phyloP scores from a whole-genome alignment of 192 early-diverging fungal species.

The Chytriomyces sp. region DNA sequence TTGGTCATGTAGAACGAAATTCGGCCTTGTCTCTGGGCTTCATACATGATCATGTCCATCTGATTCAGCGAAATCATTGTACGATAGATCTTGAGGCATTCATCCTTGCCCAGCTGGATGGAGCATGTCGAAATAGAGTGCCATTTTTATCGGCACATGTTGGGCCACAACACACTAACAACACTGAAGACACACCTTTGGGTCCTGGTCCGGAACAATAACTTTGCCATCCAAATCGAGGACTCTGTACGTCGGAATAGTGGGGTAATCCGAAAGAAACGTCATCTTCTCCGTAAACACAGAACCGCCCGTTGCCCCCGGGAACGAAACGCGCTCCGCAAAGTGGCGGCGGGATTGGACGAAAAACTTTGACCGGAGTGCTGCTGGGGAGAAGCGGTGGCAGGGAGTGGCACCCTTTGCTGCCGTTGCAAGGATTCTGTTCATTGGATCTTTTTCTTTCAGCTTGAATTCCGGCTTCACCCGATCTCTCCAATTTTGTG shows the following conservation, averaged over 20 bases:
- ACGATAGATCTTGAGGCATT: constrained; percentile 81
- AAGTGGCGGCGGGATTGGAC: too few species aligned
- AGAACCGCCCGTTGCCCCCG: constrained; percentile 52
- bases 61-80: constrained; percentile 88
- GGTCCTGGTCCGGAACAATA: constrained; percentile 70
- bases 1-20: constrained; percentile 99
- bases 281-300: constrained; percentile 54
- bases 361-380: too few species aligned
- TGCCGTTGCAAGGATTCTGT: too few species aligned
- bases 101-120: constrained; percentile 73
- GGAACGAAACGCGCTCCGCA: constrained; percentile 40
- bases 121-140: constrained; percentile 13
- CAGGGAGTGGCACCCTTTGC: too few species aligned
- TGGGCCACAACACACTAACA: not conserved
- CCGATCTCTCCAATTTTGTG: too few species aligned
- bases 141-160: not conserved
- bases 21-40: constrained; percentile 98
- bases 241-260: constrained; percentile 91
- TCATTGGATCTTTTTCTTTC: too few species aligned
- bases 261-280: constrained; percentile 44
- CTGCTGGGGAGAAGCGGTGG: too few species aligned
- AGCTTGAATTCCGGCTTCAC: too few species aligned
- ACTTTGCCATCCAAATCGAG: constrained; percentile 90
- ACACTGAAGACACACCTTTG: constrained; percentile 50
- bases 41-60: constrained; percentile 96